Evolutionary conservation across 2,329 filamentous ascomycete genomes (phyloP), one percentile per base, ranked within the genome.

Genomic region (Arthroderma sp.): DNA sequence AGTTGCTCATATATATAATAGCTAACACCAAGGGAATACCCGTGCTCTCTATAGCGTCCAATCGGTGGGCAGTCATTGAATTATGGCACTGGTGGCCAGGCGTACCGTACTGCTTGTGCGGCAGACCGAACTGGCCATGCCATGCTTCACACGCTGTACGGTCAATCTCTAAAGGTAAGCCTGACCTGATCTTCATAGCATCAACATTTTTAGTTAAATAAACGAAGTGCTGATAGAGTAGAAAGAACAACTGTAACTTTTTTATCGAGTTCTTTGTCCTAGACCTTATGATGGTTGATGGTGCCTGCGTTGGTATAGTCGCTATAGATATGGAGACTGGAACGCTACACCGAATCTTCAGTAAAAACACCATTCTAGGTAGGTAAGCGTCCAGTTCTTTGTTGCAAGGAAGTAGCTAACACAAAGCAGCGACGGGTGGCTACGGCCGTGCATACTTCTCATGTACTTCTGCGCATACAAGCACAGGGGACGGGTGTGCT

Each of bases 231-330:
- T 27, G 37, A 27, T 38, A 15, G 15, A 15, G 2, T 44, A 5
- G 4, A 36, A 22, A 51, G 50, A 85, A 94, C 73, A 86, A 89
- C 72, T 91, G 86, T 60, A 91, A 93, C 71, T 94, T 91, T 75
- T 91, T 93, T 68, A 93, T 94, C 65, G 86, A 94, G 68, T 93
- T 84, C 74, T 94, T 93, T 63, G 86, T 84, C 56, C 77, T 88
- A 52, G 86, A 94, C 63, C 70, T 93, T 66, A 84, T 94, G 58
- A 93, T 93, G 86, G 80, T 91, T 68, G 84, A 89, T 56, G 86
- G 86, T 47, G 80, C 85, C 65, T 94, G 86, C 71, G 85, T 85
- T 54, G 86, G 86, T 74, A 83, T 93, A 50, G 72, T 93, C 51
- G 85, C 86, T 48, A 88, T 91, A 69, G 93, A 91, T 74, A 85